phyloP scores from a whole-genome alignment of 2,329 filamentous ascomycete genomes.

The Aspergillus sergii region DNA sequence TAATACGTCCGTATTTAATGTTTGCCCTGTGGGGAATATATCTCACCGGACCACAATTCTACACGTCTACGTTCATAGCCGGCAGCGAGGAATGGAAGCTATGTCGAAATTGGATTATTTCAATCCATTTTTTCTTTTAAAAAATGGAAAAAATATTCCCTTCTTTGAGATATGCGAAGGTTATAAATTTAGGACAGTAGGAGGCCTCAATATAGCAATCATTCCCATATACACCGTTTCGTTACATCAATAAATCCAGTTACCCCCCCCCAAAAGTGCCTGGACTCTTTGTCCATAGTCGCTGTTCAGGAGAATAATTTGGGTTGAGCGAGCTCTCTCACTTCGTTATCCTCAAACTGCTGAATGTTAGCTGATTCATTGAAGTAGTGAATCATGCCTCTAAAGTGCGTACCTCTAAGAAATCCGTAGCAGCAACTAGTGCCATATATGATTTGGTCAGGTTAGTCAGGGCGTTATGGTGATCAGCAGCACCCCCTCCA shows the following conservation, averaged over 20 bases:
- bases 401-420: constrained; percentile 71
- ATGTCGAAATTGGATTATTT: not conserved
- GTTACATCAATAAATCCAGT: constrained; percentile 17
- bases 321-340: constrained; percentile 31
- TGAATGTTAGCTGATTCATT: constrained; percentile 17
- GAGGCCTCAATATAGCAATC: not conserved
- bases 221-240: constrained; percentile 17
- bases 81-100: not conserved
- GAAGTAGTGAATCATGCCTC: too few species aligned
- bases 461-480: constrained; percentile 69
- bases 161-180: not conserved
- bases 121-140: not conserved
- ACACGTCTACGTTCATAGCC: not conserved
- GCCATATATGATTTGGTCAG: constrained; percentile 84
- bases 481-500: constrained; percentile 45
- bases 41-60: not conserved
- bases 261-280: constrained; percentile 6
- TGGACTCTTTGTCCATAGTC: not conserved
- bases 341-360: constrained; percentile 47
- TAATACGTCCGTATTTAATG: constrained; percentile 25
- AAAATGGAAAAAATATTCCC: not conserved
- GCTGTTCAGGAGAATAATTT: constrained; percentile 37
- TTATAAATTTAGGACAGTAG: constrained; percentile 1
- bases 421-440: constrained; percentile 78
- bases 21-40: not conserved